A percentile compares a stretch with the other conserved stretches of the same genome.
These are phyloP conservation scores for Selenicereus undatus DNA, from an alignment of 148 eudicot species.

Conservation along the genomic window DNA sequence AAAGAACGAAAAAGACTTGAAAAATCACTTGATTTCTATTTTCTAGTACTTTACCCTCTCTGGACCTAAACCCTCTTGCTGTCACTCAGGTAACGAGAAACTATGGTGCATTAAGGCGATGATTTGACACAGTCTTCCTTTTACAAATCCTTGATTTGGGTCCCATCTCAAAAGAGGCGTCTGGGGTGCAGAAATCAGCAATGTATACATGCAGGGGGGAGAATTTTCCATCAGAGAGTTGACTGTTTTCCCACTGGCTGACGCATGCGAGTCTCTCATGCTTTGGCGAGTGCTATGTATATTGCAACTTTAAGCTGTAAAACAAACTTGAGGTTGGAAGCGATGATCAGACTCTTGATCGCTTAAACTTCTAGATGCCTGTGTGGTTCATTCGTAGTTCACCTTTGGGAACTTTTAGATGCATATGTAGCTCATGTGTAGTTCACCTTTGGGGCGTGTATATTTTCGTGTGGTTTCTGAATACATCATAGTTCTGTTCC, in stretches of 20 bases:
- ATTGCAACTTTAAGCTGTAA: background rate
- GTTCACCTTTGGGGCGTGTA: background rate
- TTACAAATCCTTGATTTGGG: background rate
- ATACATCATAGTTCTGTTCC: background rate
- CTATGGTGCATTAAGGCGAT: conserved; percentile 53
- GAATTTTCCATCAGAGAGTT: background rate
- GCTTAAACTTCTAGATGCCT: background rate
- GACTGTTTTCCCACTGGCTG: background rate
- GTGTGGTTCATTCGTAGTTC: background rate
- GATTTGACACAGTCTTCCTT: background rate
- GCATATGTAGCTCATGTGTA: background rate
- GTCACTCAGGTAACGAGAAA: conserved; percentile 47
- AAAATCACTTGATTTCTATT: background rate
- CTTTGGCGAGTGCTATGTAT: background rate
- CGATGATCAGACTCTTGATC: too few species aligned
- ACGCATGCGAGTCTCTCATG: background rate
- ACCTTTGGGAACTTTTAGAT: background rate
- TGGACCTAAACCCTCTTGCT: background rate
- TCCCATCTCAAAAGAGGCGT: background rate
- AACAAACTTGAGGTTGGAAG: background rate
- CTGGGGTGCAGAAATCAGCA: background rate
- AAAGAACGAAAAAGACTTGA: background rate
- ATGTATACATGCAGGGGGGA: background rate
- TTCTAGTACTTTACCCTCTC: background rate
- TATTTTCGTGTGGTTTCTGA: background rate